Evolutionary conservation across 2,329 filamentous ascomycete genomes (phyloP), one percentile per base, ranked within the genome.

Genomic region (Pseudopyrenochaeta lycopersici): DNA sequence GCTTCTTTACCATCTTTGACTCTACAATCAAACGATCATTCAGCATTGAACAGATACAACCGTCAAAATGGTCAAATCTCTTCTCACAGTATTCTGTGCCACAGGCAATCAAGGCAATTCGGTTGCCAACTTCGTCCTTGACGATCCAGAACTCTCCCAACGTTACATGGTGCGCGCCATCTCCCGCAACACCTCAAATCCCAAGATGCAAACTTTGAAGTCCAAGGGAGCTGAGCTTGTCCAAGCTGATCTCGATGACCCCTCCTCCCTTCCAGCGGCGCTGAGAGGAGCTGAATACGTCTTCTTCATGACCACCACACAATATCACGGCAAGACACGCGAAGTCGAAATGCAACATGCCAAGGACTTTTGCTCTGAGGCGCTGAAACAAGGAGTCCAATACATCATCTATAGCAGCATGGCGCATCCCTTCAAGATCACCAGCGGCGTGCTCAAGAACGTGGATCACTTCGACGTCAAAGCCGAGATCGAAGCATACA

Each of bases 401-500:
- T 78, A 78, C 51, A 66, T 78, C 14, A 74, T 81, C 54, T 81
- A 65, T 58, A 75, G 71, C 40, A 68, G 68, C 5, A 63, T 74
- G 66, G 54, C 61, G 3, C 60, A 68, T 48, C 62, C 72, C 0
- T 35, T 20, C 14, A 56, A 66, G 23, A 66, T 77, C 35, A 67
- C 66, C 0, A 48, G 56, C n/a, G 77, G 77, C 4, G 69, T 67
- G 14, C 63, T 77, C 10, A 65, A 53, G 15, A 59, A 74, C 20
- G 74, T 77, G 2, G 58, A 78, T 55, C 81, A 84, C 58, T 88
- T 87, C 54, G 85, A 88, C 68, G 75, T 71, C 67, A 88, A 88
- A 66, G 84, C 84, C 17, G 72, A 80, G 11, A 78, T 84, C 0
- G 84, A 85, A 59, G 61, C 76, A n/a, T 85, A 87, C 63, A 81